phyloP scores from a whole-genome alignment of 176 grass and related monocot genomes.

The Saccharum officinarum region DNA sequence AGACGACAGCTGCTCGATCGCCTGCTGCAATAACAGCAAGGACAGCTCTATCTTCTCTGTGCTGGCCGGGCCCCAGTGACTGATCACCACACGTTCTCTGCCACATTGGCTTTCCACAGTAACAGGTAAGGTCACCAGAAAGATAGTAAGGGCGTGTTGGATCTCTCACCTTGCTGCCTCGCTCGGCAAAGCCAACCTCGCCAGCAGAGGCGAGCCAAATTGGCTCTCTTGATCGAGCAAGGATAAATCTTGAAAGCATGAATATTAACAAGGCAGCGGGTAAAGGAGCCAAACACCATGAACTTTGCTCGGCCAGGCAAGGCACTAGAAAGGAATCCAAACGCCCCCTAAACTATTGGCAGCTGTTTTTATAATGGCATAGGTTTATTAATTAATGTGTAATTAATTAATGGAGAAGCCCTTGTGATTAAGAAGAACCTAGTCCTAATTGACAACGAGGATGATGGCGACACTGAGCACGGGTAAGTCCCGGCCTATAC shows the following conservation, averaged over 20 bases:
- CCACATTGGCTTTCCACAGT: conserved; percentile 29
- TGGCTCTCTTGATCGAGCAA: not conserved
- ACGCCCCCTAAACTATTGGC: too few species aligned
- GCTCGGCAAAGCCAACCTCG: not conserved
- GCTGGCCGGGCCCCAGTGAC: not conserved
- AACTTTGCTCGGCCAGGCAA: not conserved
- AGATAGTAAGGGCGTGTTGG: not conserved
- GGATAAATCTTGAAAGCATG: not conserved
- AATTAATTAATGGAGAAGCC: not conserved
- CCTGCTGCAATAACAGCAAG: conserved; percentile 33
- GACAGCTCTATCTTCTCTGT: conserved; percentile 43
- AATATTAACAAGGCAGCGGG: not conserved
- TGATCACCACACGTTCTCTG: conserved; percentile 16
- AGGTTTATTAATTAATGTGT: not conserved
- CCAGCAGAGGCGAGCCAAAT: too few species aligned
- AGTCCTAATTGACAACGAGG: not conserved
- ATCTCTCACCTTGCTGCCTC: not conserved
- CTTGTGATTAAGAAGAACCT: not conserved
- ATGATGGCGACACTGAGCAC: not conserved
- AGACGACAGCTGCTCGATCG: conserved; percentile 26
- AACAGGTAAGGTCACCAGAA: not conserved
- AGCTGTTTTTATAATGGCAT: not conserved
- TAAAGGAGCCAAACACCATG: too few species aligned
- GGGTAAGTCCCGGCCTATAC: not conserved
- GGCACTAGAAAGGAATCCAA: too few species aligned